phyloP scores from a whole-genome alignment of 2,329 filamentous ascomycete genomes.

The Gnomoniopsis smithogilvyi region DNA sequence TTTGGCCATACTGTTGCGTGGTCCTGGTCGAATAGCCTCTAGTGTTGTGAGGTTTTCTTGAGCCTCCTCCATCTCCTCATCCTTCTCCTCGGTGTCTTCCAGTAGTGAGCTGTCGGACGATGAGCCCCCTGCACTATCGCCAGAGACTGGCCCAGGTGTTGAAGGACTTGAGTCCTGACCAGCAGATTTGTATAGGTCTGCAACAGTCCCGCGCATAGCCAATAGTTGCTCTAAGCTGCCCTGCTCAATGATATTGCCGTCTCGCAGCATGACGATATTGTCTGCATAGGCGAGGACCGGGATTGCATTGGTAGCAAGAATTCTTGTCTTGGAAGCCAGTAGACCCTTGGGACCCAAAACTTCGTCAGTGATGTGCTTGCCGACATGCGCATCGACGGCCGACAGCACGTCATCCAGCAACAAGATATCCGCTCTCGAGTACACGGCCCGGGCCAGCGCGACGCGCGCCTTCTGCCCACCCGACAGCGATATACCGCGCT shows the following conservation, averaged over 20 bases:
- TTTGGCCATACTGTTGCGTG: conserved; percentile 38
- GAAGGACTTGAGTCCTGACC: conserved; percentile 48
- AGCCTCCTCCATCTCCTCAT: conserved; percentile 70
- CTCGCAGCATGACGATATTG: conserved; percentile 80
- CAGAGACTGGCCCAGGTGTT: conserved; percentile 3
- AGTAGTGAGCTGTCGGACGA: conserved; percentile 49
- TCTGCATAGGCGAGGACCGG: conserved; percentile 85
- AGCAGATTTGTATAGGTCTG: conserved; percentile 76
- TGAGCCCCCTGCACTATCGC: conserved; percentile 41
- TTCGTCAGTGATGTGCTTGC: conserved; percentile 89
- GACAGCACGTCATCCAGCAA: conserved; percentile 91
- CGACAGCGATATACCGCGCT: conserved; percentile 92
- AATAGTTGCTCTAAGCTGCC: conserved; percentile 89
- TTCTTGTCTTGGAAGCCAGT: conserved; percentile 79
- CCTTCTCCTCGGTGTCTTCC: conserved; percentile 55
- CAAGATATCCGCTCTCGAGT: conserved; percentile 94
- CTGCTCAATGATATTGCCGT: conserved; percentile 79
- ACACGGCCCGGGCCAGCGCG: conserved; percentile 88
- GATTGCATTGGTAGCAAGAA: conserved; percentile 94
- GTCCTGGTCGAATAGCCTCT: conserved; percentile 17
- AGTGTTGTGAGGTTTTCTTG: conserved; percentile 75
- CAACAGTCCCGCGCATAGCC: conserved; percentile 89
- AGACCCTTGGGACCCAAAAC: conserved; percentile 85
- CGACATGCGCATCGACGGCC: conserved; percentile 97
- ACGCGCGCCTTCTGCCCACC: conserved; percentile 95